Evolutionary conservation across 2,329 filamentous ascomycete species (phyloP).

Genomic region (Xylaria sp.): DNA sequence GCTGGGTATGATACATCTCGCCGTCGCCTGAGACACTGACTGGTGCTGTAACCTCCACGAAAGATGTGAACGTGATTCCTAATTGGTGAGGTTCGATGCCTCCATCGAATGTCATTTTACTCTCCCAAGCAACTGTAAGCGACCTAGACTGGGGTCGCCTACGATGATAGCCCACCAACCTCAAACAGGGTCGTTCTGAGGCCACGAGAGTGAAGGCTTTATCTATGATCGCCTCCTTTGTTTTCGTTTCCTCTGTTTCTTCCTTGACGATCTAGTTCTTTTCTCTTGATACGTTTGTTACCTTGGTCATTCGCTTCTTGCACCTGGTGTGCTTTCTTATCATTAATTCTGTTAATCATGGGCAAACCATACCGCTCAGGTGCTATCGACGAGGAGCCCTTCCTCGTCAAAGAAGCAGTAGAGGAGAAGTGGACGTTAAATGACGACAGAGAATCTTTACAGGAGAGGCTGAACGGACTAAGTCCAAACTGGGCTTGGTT

Average conservation of each 20-base stretch:
- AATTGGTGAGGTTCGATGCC: conserved; percentile 20
- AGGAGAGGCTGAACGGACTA: conserved; percentile 22
- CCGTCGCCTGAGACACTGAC: conserved; percentile 28
- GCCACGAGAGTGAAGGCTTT: conserved; percentile 4
- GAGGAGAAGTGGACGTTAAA: conserved; percentile 32
- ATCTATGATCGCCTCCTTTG: conserved; percentile 2
- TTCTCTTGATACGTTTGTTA: conserved; percentile 9
- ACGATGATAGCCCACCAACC: conserved; percentile 6
- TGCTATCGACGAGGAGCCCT: conserved; percentile 43
- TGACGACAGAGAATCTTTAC: conserved; percentile 15
- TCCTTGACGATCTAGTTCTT: conserved; percentile 9
- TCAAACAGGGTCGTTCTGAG: conserved; percentile 5
- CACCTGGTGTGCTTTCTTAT: conserved; percentile 35
- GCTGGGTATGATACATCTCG: conserved; percentile 25
- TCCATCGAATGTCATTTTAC: conserved; percentile 16
- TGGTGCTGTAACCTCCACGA: conserved; percentile 24
- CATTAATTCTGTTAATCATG: conserved; percentile 33
- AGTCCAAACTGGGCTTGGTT: conserved; percentile 45
- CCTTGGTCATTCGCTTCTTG: conserved; percentile 23
- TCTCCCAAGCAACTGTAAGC: conserved; percentile 22
- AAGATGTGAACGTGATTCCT: conserved; percentile 11
- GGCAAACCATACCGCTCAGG: conserved; percentile 40
- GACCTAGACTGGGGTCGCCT: conserved; percentile 9
- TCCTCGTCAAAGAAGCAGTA: conserved; percentile 32
- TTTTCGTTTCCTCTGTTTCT: conserved; percentile 14